Conservation (phyloP, 345 rosid species). For the Citrus mangshanensis region DNA sequence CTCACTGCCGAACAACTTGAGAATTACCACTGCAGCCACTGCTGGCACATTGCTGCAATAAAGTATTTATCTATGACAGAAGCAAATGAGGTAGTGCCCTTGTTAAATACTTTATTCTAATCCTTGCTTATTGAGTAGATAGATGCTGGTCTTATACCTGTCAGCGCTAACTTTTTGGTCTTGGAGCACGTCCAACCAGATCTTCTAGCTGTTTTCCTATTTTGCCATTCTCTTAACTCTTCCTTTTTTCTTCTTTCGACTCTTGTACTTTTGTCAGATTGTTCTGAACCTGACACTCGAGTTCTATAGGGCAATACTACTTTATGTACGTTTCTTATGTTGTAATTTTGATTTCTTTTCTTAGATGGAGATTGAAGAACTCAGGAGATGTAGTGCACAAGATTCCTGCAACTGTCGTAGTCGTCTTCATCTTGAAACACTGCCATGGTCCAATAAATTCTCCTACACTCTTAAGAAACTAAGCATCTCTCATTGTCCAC, state of each 20-base stretch:
- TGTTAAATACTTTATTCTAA: background rate
- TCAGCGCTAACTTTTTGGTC: background rate
- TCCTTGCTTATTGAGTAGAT: background rate
- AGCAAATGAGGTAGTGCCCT: conserved; percentile 44
- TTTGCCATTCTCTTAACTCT: background rate
- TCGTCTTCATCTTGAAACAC: conserved; percentile 34
- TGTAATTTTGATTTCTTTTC: conserved; percentile 7
- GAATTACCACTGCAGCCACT: conserved; percentile 64
- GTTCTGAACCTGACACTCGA: background rate
- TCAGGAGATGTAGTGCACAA: conserved; percentile 47
- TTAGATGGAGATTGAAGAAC: conserved; percentile 50
- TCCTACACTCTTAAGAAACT: conserved; percentile 55
- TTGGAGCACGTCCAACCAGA: background rate
- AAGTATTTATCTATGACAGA: conserved; percentile 48
- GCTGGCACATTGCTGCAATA: conserved; percentile 81
- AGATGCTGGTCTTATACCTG: background rate
- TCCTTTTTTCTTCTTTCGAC: background rate
- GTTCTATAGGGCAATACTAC: background rate
- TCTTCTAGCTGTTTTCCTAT: background rate
- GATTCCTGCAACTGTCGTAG: conserved; percentile 65
- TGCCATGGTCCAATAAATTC: conserved; percentile 76
- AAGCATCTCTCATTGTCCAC: conserved; percentile 60
- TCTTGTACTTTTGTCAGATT: background rate
- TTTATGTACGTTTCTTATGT: background rate
- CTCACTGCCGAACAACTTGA: conserved; percentile 53